Evolutionary conservation across 164 flowering plant genomes (phyloP), one percentile per base, ranked within the genome.

Genomic region (Vitis riparia): DNA sequence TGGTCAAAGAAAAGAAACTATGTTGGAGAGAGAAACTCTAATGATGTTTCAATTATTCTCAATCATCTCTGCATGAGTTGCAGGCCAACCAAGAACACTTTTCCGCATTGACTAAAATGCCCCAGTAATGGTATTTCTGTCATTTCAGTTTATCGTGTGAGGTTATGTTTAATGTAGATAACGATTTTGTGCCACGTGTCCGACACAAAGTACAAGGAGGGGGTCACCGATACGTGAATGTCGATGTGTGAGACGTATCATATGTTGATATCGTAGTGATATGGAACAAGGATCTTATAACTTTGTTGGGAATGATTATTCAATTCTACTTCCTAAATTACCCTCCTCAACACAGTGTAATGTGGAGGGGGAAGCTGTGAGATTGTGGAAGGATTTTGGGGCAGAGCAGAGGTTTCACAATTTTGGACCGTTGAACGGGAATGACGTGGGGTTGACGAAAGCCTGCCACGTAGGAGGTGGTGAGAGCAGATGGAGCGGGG

Each of bases 361-460:
- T 4, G 44, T 32, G 3, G 37, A 0, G 14, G 16, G 11, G 4
- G 15, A 19, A 19, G 44, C 44, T 14, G 14, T 27, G 12, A 6
- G 62, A 19, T 59, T 3, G 1, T 37, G 29, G 23, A 11, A 19
- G 29, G 44, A 59, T 59, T 59, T 23, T 9, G 32, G 29, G 37
- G 59, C 17, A 23, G 16, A 23, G 16, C 11, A 7, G 56, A 53
- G 59, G 59, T 3, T 56, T 5, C 9, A 57, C 5, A 5, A 8
- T 57, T 57, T 10, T 59, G 62, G 53, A 19, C 23, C 8, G 50
- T 69, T 44, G 27, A 2, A 59, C 12, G 27, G 29, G 30, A 44
- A 63, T 70, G 73, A 70, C 61, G 67, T 62, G 47, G 64, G 59
- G 7, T 23, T 66, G 75, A 72, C 69, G 59, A 11, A 9, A 3